Percentiles rank a stretch among this genome's conserved stretches.
These are phyloP conservation scores for Entophlyctis luteolus DNA, from an alignment of 192 early-diverging fungal genomes.

Conservation along the genomic window DNA sequence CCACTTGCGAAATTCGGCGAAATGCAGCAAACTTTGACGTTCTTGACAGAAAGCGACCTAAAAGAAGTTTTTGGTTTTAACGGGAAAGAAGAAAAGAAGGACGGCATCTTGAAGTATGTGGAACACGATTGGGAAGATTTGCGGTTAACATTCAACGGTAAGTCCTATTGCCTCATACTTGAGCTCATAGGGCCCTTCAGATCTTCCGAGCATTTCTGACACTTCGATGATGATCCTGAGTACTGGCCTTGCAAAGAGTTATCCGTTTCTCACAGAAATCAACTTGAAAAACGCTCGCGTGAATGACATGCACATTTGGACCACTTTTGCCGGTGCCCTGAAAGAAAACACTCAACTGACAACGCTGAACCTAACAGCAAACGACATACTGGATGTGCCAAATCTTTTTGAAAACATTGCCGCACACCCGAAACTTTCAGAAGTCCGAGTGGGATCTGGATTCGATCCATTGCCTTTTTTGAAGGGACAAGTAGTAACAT, in stretches of 20 bases:
- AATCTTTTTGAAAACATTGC: background rate
- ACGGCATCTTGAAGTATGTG: conserved; percentile 6
- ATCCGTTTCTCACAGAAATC: background rate
- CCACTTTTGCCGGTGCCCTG: background rate
- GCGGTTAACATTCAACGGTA: background rate
- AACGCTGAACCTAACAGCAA: background rate
- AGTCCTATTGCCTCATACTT: background rate
- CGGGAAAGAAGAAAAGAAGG: background rate
- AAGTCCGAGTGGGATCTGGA: background rate
- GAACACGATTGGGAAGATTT: background rate
- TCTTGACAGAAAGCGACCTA: conserved; percentile 10
- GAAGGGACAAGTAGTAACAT: background rate
- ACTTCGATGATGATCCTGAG: conserved; percentile 4
- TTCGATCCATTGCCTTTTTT: background rate
- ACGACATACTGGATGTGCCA: conserved; percentile 8
- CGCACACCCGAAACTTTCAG: background rate
- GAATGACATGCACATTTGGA: background rate
- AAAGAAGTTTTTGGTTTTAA: conserved; percentile 18
- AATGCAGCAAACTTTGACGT: background rate
- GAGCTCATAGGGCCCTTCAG: background rate
- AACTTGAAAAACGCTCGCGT: background rate
- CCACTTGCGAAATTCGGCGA: background rate
- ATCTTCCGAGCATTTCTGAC: background rate
- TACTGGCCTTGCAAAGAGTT: background rate
- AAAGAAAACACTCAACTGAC: background rate